phyloP scores from a whole-genome alignment of 1,139 yeast species.

The Blastobotrys arbuscula region DNA sequence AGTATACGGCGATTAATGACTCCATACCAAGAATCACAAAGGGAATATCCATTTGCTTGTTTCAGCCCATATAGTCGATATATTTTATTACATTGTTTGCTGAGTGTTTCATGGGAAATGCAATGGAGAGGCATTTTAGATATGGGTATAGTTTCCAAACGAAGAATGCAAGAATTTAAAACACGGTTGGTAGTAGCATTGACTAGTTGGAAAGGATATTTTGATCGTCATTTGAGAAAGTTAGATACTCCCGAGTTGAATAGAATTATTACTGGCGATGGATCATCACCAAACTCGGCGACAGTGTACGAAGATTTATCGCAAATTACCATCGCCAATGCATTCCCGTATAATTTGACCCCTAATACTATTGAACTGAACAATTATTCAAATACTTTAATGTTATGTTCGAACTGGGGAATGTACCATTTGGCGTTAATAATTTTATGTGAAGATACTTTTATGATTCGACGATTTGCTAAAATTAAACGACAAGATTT shows the following conservation, averaged over 20 bases:
- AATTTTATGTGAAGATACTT: slow-evolving; percentile 26
- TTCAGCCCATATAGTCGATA: slow-evolving; percentile 39
- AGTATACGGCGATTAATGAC: slow-evolving; percentile 37
- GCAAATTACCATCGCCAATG: slow-evolving; percentile 9
- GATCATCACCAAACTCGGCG: slow-evolving; percentile 8
- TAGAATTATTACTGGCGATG: slow-evolving; percentile 12
- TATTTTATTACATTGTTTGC: slow-evolving; percentile 38
- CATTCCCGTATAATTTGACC: slow-evolving; percentile 9
- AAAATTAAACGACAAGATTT: slow-evolving; percentile 10
- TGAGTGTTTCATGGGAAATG: slow-evolving; percentile 38
- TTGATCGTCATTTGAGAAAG: slow-evolving; percentile 33
- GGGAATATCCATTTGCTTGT: slow-evolving; percentile 37
- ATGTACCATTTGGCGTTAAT: slow-evolving; percentile 26
- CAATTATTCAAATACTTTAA: slow-evolving; percentile 23
- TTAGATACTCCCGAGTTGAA: slow-evolving; percentile 15
- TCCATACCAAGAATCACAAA: slow-evolving; percentile 34
- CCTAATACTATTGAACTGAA: slow-evolving; percentile 16
- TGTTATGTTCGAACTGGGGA: slow-evolving; percentile 29
- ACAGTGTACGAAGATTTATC: slow-evolving; percentile 2
- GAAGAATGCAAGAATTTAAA: slow-evolving; percentile 29
- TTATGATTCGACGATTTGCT: slow-evolving; percentile 21
- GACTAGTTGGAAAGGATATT: slow-evolving; percentile 38
- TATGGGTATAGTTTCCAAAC: slow-evolving; percentile 33
- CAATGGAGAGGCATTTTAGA: slow-evolving; percentile 34
- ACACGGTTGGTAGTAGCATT: slow-evolving; percentile 36